phyloP scores from a whole-genome alignment of 2,329 filamentous ascomycete genomes.

The Raffaelea arxii region DNA sequence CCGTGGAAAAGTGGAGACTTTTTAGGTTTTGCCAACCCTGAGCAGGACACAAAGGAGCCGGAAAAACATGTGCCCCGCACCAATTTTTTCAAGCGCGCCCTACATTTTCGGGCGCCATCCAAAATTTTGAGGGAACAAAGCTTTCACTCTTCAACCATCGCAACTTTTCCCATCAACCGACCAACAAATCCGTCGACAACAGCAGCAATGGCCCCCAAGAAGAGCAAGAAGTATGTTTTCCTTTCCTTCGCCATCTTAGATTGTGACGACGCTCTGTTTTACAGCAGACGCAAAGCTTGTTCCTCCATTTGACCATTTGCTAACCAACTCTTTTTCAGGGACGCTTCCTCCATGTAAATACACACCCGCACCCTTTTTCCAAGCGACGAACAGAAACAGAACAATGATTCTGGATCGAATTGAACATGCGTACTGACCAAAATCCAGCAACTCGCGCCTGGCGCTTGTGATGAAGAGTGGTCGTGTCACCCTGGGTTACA shows the following conservation, averaged over 20 bases:
- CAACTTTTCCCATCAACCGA: slow-evolving; percentile 10
- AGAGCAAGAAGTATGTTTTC: slow-evolving; percentile 45
- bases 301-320: neutral
- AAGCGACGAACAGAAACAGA: neutral
- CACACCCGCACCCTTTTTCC: neutral
- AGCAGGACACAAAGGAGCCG: slow-evolving; percentile 2
- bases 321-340: slow-evolving; percentile 6
- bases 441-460: slow-evolving; percentile 54
- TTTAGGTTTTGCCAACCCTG: slow-evolving; percentile 25
- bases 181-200: slow-evolving; percentile 22
- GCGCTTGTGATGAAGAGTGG: slow-evolving; percentile 56
- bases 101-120: too few relatives aligned
- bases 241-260: neutral
- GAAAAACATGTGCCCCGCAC: slow-evolving; percentile 9
- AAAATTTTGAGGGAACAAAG: too few relatives aligned
- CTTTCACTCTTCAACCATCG: slow-evolving; percentile 1
- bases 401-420: neutral
- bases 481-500: slow-evolving; percentile 84
- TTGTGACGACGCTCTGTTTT: neutral
- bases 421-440: slow-evolving; percentile 55
- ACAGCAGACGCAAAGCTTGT: neutral
- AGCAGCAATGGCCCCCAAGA: slow-evolving; percentile 56
- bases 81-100: too few relatives aligned
- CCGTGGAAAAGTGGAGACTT: slow-evolving; percentile 20
- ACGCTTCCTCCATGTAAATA: slow-evolving; percentile 14